Base-by-base conservation (phyloP, 495 filamentous ascomycete species). In the Venustampulla echinocandica region DNA sequence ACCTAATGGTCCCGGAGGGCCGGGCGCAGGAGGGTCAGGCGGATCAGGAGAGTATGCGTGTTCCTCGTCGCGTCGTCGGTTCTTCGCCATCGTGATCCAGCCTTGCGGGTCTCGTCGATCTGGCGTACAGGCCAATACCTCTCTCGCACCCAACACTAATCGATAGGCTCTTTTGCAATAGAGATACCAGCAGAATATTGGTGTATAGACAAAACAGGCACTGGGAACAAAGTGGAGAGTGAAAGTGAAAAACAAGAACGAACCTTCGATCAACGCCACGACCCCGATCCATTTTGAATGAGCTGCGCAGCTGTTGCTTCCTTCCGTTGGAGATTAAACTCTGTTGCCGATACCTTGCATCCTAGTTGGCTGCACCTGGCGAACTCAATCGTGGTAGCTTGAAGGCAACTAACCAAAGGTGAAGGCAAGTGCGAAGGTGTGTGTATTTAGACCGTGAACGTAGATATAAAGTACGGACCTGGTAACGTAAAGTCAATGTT, bases 241-340 rank as follows among this genome's bases (percentile, higher is more conserved):
- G 32, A 40, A 25, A 54, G 22, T 27, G 45, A 41, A 41, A 49
- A 13, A 28, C 17, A 30, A 14, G 6, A 11, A 51, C 53, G 27
- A 39, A 55, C 53, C 53, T 55, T 52, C 53, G 53, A 47, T 54
- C 51, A 37, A 37, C 34, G 17, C 34, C 34, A 23, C 45, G 46
- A n/a, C 46, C 51, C n/a, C 51, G 51, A 40, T 54, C 46, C 47
- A 9, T 9, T 5, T 47, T 42, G 21, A 23, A 47, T 46, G 34
- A 49, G 42, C 45, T 46, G 44, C 28, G 17, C 50, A 42, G 10
- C n/a, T 18, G 14, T 6, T 23, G 44, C 15, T 2, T 39, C 46
- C 23, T 11, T 11, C 7, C 27, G 27, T 30, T 30, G 27, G 6
- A 30, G 13, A 6, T 30, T 30, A 30, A 13, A 13, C 27, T 30